phyloP scores from a whole-genome alignment of 768 basidiomycete species.

The Cubamyces sp. region DNA sequence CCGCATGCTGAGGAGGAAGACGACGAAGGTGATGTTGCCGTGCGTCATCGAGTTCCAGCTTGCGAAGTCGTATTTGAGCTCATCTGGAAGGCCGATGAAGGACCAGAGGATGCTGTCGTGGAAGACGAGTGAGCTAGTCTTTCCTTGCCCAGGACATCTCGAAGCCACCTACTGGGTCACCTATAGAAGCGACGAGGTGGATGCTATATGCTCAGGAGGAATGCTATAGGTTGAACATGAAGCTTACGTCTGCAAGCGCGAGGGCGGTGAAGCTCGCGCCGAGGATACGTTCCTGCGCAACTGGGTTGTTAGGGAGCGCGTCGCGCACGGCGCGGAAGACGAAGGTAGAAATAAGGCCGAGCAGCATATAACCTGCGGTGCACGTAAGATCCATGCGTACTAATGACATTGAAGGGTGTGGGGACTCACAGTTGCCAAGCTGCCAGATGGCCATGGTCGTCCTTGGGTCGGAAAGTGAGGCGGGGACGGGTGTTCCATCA shows the following conservation, averaged over 20 bases:
- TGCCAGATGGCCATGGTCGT: conserved; percentile 70
- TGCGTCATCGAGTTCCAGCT: conserved; percentile 77
- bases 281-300: conserved; percentile 69
- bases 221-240: conserved; percentile 11
- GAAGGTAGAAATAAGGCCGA: conserved; percentile 66
- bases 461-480: conserved; percentile 46
- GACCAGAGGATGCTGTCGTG: conserved; percentile 56
- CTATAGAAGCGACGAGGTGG: conserved; percentile 38
- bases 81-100: conserved; percentile 58
- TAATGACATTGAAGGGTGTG: background rate
- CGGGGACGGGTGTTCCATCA: conserved; percentile 36
- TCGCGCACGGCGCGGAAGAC: conserved; percentile 72
- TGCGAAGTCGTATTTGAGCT: conserved; percentile 51
- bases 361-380: conserved; percentile 58
- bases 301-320: conserved; percentile 55
- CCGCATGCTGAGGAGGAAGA: conserved; percentile 62
- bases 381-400: too few relatives aligned
- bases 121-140: too few relatives aligned
- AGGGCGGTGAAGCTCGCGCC: conserved; percentile 65
- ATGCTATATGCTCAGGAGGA: background rate
- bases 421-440: conserved; percentile 60
- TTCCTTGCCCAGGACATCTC: too few relatives aligned
- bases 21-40: conserved; percentile 71
- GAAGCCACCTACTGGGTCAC: conserved; percentile 57
- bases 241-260: conserved; percentile 70